phyloP scores from a whole-genome alignment of 306 rosid genomes.

The Pyrus betulifolia region DNA sequence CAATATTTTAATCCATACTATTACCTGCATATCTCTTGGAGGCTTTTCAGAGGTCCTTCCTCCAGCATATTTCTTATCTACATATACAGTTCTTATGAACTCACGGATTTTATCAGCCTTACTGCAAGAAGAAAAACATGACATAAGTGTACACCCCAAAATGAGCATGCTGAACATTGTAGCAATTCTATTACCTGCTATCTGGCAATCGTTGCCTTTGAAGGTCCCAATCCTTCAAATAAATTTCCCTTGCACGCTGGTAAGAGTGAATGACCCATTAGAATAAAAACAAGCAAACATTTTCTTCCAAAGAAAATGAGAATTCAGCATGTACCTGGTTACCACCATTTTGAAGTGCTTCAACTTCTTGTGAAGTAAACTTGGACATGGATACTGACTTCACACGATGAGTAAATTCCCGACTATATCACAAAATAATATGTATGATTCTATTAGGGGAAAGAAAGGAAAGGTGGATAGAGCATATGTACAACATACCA shows the following conservation, averaged over 20 bases:
- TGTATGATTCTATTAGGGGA: background rate
- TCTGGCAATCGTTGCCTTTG: slow-evolving; percentile 68
- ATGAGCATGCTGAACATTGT: background rate
- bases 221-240: slow-evolving; percentile 85
- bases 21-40: slow-evolving; percentile 82
- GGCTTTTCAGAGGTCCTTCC: slow-evolving; percentile 62
- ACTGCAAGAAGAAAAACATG: slow-evolving; percentile 49
- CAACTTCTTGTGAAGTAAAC: slow-evolving; percentile 87
- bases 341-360: slow-evolving; percentile 85
- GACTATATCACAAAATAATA: slow-evolving; percentile 42
- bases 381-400: slow-evolving; percentile 95
- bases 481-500: background rate
- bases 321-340: slow-evolving; percentile 62
- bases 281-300: slow-evolving; percentile 10
- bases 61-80: slow-evolving; percentile 61
- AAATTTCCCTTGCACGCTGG: slow-evolving; percentile 85
- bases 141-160: slow-evolving; percentile 3
- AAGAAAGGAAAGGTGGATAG: background rate
- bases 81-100: slow-evolving; percentile 71
- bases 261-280: slow-evolving; percentile 18
- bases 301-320: slow-evolving; percentile 1
- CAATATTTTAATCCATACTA: background rate
- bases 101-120: slow-evolving; percentile 69
- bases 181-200: slow-evolving; percentile 50
- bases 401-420: slow-evolving; percentile 97